A percentile compares a stretch with the other conserved stretches of the same genome.
phyloP scores from a whole-genome alignment of 108 stramenopile genomes.

The Cyclotella baltica region DNA sequence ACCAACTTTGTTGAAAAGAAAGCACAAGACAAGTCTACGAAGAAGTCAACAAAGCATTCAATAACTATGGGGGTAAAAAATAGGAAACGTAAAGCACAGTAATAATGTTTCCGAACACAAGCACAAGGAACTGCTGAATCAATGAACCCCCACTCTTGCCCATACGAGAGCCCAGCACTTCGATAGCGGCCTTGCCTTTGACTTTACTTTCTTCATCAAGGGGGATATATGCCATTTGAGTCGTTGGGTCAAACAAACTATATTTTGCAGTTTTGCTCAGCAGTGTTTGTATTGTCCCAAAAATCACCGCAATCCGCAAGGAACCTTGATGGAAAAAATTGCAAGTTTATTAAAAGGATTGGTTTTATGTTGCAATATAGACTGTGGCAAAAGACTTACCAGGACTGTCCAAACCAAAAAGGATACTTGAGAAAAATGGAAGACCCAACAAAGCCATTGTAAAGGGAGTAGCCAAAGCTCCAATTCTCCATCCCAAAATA shows the following conservation, averaged over 20 bases:
- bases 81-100: constrained; percentile 86
- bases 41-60: no score
- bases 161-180: constrained; percentile 93
- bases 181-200: constrained; percentile 96
- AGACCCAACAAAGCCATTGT: constrained; percentile 88
- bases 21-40: no score
- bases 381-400: no score
- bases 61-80: no score
- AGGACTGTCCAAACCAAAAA: constrained; percentile 82
- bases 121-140: constrained; percentile 92
- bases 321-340: no score
- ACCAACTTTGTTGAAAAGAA: no score
- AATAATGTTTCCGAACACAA: constrained; percentile 92
- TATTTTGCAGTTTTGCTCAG: constrained; percentile 95
- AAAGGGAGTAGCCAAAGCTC: constrained; percentile 91
- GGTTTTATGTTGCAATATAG: no score
- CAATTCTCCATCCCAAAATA: constrained; percentile 92
- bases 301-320: constrained; percentile 76
- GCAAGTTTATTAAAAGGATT: no score
- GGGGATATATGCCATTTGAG: constrained; percentile 97
- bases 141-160: constrained; percentile 96
- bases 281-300: constrained; percentile 91
- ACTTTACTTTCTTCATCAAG: constrained; percentile 95
- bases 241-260: constrained; percentile 89
- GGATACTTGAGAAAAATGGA: constrained; percentile 91